Evolutionary conservation across 2,329 filamentous ascomycete species (phyloP).

Genomic region (Neurospora sp.): DNA sequence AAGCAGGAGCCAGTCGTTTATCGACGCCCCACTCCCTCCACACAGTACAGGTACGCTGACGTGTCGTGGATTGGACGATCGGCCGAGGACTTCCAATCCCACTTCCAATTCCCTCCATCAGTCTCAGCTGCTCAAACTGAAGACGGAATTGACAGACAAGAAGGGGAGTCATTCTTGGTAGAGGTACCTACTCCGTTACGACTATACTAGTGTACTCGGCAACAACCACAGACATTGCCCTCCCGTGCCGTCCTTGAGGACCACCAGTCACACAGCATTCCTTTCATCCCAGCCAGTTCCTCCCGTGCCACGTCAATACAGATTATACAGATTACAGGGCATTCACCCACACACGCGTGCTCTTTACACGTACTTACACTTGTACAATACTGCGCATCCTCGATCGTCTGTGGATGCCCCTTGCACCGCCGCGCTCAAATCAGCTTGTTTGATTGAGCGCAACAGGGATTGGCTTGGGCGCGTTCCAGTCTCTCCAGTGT

Average conservation of each 20-base stretch:
- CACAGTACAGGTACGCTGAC: background rate
- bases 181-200: background rate
- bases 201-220: background rate
- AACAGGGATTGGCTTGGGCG: background rate
- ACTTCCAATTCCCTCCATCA: background rate
- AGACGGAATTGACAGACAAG: background rate
- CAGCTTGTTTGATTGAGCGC: background rate
- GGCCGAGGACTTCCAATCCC: background rate
- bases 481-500: background rate
- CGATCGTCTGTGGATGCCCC: background rate
- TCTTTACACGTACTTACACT: background rate
- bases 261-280: background rate
- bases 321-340: background rate
- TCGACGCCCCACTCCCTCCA: background rate
- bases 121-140: background rate
- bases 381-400: background rate
- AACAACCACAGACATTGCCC: background rate
- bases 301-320: background rate
- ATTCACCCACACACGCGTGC: background rate
- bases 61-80: background rate
- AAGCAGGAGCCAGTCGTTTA: background rate
- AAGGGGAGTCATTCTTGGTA: background rate
- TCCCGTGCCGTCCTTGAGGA: background rate
- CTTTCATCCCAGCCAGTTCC: background rate
- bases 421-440: background rate